Base-by-base conservation (phyloP, 805 yeast genomes). In the Pichia phayaonensis region DNA sequence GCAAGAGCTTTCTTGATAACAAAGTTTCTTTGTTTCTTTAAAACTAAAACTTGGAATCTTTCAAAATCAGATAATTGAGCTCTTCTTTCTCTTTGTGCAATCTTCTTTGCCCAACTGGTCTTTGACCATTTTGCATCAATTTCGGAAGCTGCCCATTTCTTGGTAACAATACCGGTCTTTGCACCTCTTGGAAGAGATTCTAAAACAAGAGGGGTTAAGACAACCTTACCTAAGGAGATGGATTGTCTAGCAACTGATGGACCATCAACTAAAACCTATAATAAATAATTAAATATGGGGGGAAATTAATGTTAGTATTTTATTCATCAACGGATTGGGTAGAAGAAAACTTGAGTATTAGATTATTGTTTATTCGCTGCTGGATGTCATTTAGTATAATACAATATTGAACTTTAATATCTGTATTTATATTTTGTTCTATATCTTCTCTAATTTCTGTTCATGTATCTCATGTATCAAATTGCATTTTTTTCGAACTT, bases 21-120 rank as follows among this genome's bases (percentile, higher is more conserved):
- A 73, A 75, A 85, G 79, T 90, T 86, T 79, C 88, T 89, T 83
- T 95, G 97, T 84, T 92, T 94, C 86, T 86, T 94, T 74, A 90
- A 83, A 67, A 90, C 95, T 75, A 86, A 72, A 66, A 92, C 99
- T 83, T 92, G 97, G 97, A 94, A 94, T 84, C 99, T 90, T 82
- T 94, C 97, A 69, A 94, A 94, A 78, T 94, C 99, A 65, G 92
- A 72, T 74, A 95, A 86, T 71, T 84, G 79, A 68, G 95, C 76
- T 83, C 99, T 88, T 76, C 84, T 88, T 76, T 86, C 84, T 77
- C 88, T 89, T 76, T 87, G 85, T 72, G 95, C 97, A 69, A 94
- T 85, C 82, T 90, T 90, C 86, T 92, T 87, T 71, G 99, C 97
- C 97, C 97, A 90, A 50, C 96, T 73, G 60, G 98, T 78, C 66